A percentile compares a stretch with the other conserved stretches of the same genome.
Evolutionary conservation across 345 rosid genomes (phyloP).

Genomic region (Nephelium lappaceum): DNA sequence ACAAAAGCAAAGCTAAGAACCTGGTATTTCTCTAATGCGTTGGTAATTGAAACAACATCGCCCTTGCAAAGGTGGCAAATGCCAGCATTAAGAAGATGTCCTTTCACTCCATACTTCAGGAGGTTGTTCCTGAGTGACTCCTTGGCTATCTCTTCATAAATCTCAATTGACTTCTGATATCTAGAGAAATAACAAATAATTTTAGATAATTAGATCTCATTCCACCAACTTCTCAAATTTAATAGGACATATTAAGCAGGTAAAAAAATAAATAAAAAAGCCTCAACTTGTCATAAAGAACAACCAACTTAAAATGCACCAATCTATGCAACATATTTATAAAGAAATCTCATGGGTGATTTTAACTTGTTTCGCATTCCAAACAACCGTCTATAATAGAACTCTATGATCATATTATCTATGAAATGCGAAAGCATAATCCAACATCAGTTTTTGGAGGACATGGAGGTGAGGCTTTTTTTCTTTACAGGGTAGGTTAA

Average conservation of each 20-base stretch:
- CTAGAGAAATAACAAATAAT: conserved; percentile 47
- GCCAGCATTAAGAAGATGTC: conserved; percentile 98
- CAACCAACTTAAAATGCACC: too few relatives aligned
- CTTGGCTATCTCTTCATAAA: conserved; percentile 82
- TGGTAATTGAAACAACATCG: conserved; percentile 80
- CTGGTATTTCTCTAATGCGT: conserved; percentile 94
- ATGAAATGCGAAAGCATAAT: neutral
- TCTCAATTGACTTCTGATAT: conserved; percentile 83
- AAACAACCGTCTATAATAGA: neutral
- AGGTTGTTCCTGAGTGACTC: conserved; percentile 78
- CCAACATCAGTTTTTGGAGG: neutral
- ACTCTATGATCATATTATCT: neutral
- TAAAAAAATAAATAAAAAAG: neutral
- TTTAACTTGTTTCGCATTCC: neutral
- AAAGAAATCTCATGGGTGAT: too few relatives aligned
- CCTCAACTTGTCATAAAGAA: neutral
- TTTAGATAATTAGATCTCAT: conserved; percentile 4
- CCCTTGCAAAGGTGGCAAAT: conserved; percentile 94
- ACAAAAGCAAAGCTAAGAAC: conserved; percentile 40
- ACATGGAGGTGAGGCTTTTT: too few relatives aligned
- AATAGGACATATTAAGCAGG: neutral
- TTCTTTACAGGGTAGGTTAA: too few relatives aligned
- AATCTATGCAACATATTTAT: too few relatives aligned
- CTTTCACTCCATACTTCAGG: conserved; percentile 96
- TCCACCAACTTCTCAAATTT: neutral